These are phyloP conservation scores for Blastobotrys aristatus DNA, from an alignment of 1,139 yeast species.

Conservation along the genomic window DNA sequence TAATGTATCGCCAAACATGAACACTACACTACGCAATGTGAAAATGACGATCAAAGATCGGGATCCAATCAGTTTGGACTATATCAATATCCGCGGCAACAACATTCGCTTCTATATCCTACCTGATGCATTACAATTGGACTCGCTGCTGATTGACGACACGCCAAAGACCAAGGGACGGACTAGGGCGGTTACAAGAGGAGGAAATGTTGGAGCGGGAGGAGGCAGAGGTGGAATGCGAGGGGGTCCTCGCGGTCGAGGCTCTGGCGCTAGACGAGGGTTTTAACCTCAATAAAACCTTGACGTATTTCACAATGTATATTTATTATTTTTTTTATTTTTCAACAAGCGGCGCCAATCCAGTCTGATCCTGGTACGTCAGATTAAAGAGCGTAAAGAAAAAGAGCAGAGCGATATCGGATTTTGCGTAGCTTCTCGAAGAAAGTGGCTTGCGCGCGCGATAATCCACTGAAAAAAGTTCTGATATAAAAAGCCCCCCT, in stretches of 20 bases:
- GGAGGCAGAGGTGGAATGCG: constrained; percentile 29
- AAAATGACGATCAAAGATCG: constrained; percentile 68
- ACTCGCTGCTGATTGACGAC: constrained; percentile 62
- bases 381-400: no score
- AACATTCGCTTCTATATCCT: constrained; percentile 78
- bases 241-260: constrained; percentile 14
- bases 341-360: no score
- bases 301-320: no score
- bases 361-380: no score
- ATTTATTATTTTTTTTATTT: no score
- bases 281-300: no score
- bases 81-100: constrained; percentile 83
- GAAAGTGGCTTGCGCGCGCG: no score
- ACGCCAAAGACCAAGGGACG: constrained; percentile 38
- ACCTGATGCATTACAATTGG: constrained; percentile 86
- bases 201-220: constrained; percentile 32
- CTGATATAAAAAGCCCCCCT: no score
- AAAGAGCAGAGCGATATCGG: no score
- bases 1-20: constrained; percentile 90
- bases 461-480: no score
- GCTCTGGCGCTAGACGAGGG: constrained; percentile 10
- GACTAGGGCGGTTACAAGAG: constrained; percentile 22
- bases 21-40: constrained; percentile 76
- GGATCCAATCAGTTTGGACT: constrained; percentile 70
- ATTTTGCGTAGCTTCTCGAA: no score